Conservation (phyloP, 2,329 filamentous ascomycete genomes). For the Graphilbum sp. region DNA sequence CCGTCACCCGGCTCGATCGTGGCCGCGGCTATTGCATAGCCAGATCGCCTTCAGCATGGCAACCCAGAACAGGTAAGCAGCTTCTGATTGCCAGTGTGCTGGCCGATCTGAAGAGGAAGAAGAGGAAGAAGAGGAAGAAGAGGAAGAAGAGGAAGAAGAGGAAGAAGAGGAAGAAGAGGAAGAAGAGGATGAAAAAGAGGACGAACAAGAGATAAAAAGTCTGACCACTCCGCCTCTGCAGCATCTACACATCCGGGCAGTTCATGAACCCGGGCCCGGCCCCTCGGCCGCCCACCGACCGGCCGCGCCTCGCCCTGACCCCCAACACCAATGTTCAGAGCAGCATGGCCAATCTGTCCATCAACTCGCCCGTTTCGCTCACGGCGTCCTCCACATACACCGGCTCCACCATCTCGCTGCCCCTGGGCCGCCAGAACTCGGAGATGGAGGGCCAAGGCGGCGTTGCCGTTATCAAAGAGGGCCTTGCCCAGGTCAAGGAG, state of each 20-base stretch:
- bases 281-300: constrained; percentile 72
- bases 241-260: constrained; percentile 42
- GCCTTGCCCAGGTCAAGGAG: constrained; percentile 77
- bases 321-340: constrained; percentile 59
- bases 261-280: constrained; percentile 98
- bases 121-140: no score
- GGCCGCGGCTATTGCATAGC: no score
- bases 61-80: constrained; percentile 7
- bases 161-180: no score
- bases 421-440: constrained; percentile 45
- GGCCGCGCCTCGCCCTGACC: constrained; percentile 65
- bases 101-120: no score
- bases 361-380: constrained; percentile 49
- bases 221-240: no score
- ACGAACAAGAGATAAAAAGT: no score
- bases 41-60: constrained; percentile 4
- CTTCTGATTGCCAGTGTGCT: no score
- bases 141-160: no score
- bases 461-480: constrained; percentile 62
- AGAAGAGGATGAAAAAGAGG: no score
- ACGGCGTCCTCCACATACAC: constrained; percentile 47
- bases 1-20: background rate
- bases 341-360: constrained; percentile 63
- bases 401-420: constrained; percentile 56
- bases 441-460: constrained; percentile 49